Base-by-base conservation (phyloP, 2,329 filamentous ascomycete genomes). In the Trichoderma brevicompactum region DNA sequence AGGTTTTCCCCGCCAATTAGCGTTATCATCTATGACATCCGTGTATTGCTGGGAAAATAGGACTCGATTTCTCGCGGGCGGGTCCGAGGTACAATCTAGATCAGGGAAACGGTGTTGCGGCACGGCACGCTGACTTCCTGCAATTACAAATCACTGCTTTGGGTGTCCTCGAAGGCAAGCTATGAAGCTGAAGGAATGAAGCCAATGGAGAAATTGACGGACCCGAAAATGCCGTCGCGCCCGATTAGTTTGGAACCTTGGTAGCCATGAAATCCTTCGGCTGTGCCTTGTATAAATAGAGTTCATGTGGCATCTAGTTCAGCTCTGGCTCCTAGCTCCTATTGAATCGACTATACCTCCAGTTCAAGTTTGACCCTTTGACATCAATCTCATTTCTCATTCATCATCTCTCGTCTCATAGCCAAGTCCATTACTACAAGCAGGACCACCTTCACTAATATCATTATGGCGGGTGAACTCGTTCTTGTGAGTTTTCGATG, bases 71-170 rank as follows among this genome's bases (percentile, higher is more conserved):
- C n/a, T n/a, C n/a, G n/a, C n/a, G 28, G 46, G 46, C 46, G 77
- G 28, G 77, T 77, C 74, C 75, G 76, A 67, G 23, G 9, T 17
- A 15, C 23, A 41, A 13, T 17, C 7, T 43, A 15, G 23, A 28
- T 32, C 17, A 10, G 28, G 38, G n/a, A 6, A 17, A 19, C 23
- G 8, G 17, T 44, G 9, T 8, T 15, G 43, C 40, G 38, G 23
- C 17, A 38, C n/a, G 13, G 17, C 40, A 5, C 17, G 12, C 3
- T 49, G 13, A 15, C 23, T 28, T 40, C 34, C 23, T 10, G 5
- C 1, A 12, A 38, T 60, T 19, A 60, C 56, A 60, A 60, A 60
- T 60, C 43, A 10, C 6, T 3, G 6, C 5, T n/a, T 23, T 15
- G 9, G 13, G 9, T 2, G 5, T 10, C 23, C 28, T 44, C 7